Evolutionary conservation across 1,284 basidiomycete genomes (phyloP), one percentile per base, ranked within the genome.

Genomic region (Heterobasidion parviporum): DNA sequence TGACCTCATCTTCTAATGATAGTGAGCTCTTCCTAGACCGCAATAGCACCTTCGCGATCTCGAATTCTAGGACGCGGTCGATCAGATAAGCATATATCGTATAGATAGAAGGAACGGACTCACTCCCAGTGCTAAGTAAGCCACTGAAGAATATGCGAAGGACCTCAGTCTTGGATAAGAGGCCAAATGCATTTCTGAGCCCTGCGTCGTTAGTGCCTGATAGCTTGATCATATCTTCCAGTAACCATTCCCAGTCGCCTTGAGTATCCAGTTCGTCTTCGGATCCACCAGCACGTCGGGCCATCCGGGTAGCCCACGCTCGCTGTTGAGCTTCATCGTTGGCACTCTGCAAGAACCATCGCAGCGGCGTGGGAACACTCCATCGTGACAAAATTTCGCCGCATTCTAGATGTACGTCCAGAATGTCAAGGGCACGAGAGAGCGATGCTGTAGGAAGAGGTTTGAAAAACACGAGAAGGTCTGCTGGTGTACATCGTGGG

Each of bases 401-500:
- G 0, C 89, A 88, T 66, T 94, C 91, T n/a, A 98, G 79, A 68
- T 97, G 94, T 1, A 95, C 82, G 69, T 98, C 94, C 50, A 97
- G 79, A 51, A 94, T 83, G 67, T 98, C 94, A 36, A 98, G 79
- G 7, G 87, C 84, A 51, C 83, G 80, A 0, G 92, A 94, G 4
- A 97, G 74, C 0, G 89, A 84, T 5, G 81, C 71, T 18, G 85
- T 72, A 0, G 85, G 82, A 12, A 96, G 75, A 15, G 91, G 87
- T 57, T 81, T 78, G 74, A 93, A 92, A 74, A 94, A 92, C n/a
- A 86, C 61, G 59, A 89, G 74, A 7, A 96, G 74, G 59, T 94
- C 90, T n/a, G 79, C 73, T 6, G 92, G 73, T 8, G 82, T 77
- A 63, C 76, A 79, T 3, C 69, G 73, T 0, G 82, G 77, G 35